Conservation (phyloP, 1,284 basidiomycete species). For the Trichosporon asahii region DNA sequence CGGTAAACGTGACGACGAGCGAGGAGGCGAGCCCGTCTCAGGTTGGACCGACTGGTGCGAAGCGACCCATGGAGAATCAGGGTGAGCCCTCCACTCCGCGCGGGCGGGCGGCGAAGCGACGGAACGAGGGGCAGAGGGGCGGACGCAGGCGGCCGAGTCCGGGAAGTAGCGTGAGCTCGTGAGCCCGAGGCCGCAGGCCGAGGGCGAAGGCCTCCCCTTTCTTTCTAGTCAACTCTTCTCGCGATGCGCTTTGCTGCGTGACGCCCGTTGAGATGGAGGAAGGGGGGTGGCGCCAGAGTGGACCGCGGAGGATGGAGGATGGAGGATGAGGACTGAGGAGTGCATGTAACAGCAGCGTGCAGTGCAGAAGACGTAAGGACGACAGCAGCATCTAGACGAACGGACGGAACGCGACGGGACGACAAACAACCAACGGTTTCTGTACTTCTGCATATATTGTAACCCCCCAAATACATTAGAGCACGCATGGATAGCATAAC, state of each 20-base stretch:
- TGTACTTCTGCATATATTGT: slow-evolving; percentile 2
- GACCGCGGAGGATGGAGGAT: neutral
- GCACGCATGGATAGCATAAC: slow-evolving; percentile 1
- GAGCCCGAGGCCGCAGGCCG: too few species aligned
- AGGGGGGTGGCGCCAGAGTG: too few species aligned
- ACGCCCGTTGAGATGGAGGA: too few species aligned
- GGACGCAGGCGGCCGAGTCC: slow-evolving; percentile 4
- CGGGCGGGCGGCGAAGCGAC: slow-evolving; percentile 20
- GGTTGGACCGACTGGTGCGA: slow-evolving; percentile 18
- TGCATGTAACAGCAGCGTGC: neutral
- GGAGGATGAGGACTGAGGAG: neutral
- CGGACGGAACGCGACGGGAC: too few species aligned
- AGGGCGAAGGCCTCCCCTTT: too few species aligned
- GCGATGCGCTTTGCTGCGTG: too few species aligned
- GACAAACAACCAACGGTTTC: neutral
- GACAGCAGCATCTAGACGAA: neutral
- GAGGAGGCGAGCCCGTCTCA: slow-evolving; percentile 15
- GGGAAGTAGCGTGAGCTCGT: neutral
- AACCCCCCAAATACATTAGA: neutral
- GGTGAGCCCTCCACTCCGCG: slow-evolving; percentile 17
- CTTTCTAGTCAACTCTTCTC: too few species aligned
- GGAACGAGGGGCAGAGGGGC: slow-evolving; percentile 12
- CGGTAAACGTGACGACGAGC: slow-evolving; percentile 4
- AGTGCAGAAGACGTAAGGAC: neutral
- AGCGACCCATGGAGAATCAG: slow-evolving; percentile 25